Base-by-base conservation (phyloP, 352 stramenopile genomes). In the Achlya hypogyna region DNA sequence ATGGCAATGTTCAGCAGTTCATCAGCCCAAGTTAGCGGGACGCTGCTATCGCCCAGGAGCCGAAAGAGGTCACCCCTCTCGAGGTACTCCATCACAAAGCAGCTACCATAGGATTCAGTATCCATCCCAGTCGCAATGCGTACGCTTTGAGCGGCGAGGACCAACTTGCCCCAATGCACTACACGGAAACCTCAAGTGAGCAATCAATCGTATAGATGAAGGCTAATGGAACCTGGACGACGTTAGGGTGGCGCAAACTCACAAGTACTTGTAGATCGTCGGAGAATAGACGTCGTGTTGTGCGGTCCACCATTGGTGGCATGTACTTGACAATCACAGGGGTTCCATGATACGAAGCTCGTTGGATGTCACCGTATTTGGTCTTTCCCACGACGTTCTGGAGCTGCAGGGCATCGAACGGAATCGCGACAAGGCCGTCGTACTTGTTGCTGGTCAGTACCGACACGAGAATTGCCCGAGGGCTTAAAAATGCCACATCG, bases 1-100 rank as follows among this genome's bases (percentile, higher is more conserved):
- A 94, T 91, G 22, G 87, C 81, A 51, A 96, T 90, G 25, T 71
- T 76, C 23, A 93, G 84, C 72, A 91, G 88, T 38, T 91, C 75
- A 20, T 78, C 77, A 25, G 74, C 72, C 84, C 84, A 93, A 10
- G 78, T 71, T 29, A 89, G 76, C 47, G 76, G 76, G 23, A 74
- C 56, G 53, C 84, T 79, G 40, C 74, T 69, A 43, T 81, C 83
- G 51, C 76, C 72, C 1, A 91, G 72, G 31, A 91, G 75, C 12
- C 76, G 72, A 31, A 81, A 71, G 53, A 93, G 68, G 40, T 91
- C 83, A 0, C 84, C 84, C 0, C 74, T 72, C 23, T 91, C 81
- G 79, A 91, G 89, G 72, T 87, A 91, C 72, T 93, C 84, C 31
- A 89, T 78, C 20, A 93, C 71, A 14, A 81, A 80, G 40, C 82